Percentiles rank a stretch among this genome's conserved stretches.
Evolutionary conservation across 148 eudicot species (phyloP).

Genomic region (Rhododendron vialii): DNA sequence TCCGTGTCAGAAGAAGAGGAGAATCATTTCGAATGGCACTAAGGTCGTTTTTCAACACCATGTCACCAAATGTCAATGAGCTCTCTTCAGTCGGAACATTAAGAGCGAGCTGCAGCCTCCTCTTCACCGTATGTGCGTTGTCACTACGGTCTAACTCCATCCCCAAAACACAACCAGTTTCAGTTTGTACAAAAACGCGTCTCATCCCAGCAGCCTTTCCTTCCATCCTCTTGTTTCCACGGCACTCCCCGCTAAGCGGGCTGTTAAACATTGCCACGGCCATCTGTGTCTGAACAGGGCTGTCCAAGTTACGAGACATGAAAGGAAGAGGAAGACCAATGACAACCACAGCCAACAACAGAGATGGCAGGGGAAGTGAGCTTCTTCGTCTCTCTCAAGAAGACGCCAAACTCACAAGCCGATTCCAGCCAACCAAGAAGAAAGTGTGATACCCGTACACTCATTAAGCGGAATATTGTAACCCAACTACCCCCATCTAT

Average conservation of each 20-base stretch:
- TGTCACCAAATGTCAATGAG: slow-evolving; percentile 85
- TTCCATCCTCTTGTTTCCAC: slow-evolving; percentile 43
- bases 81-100: slow-evolving; percentile 82
- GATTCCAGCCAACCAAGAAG: slow-evolving; percentile 9
- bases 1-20: slow-evolving; percentile 72
- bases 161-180: slow-evolving; percentile 85
- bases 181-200: slow-evolving; percentile 91
- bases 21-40: slow-evolving; percentile 82
- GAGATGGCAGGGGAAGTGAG: slow-evolving; percentile 42
- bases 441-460: slow-evolving; percentile 9
- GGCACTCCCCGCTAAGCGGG: slow-evolving; percentile 53
- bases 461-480: slow-evolving; percentile 39
- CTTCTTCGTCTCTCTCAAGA: slow-evolving; percentile 34
- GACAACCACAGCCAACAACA: slow-evolving; percentile 25
- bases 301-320: slow-evolving; percentile 65
- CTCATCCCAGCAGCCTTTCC: slow-evolving; percentile 56
- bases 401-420: slow-evolving; percentile 45
- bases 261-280: slow-evolving; percentile 63
- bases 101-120: slow-evolving; percentile 73
- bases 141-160: slow-evolving; percentile 89
- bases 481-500: slow-evolving; percentile 14
- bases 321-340: slow-evolving; percentile 12
- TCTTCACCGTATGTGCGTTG: slow-evolving; percentile 90
- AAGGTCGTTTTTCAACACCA: slow-evolving; percentile 80
- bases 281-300: slow-evolving; percentile 84